Evolutionary conservation across 805 yeast species (phyloP).

Genomic region (Candida sphagnicola): DNA sequence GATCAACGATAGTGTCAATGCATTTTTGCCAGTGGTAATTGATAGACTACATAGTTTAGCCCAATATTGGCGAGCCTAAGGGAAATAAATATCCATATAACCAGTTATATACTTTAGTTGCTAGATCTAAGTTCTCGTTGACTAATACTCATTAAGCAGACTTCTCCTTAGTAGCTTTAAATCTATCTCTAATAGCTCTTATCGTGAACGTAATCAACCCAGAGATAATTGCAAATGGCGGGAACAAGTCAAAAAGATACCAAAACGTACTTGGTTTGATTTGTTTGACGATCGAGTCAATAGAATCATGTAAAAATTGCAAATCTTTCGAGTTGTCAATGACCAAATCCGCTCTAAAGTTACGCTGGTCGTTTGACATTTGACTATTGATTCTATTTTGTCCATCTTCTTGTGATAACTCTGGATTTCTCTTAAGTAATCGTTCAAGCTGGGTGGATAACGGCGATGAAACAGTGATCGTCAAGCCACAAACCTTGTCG

Average conservation of each 20-base stretch:
- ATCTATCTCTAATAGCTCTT: slow-evolving; percentile 16
- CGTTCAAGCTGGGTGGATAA: slow-evolving; percentile 58
- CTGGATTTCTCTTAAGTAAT: slow-evolving; percentile 62
- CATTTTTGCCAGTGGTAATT: slow-evolving; percentile 89
- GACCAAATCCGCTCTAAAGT: slow-evolving; percentile 57
- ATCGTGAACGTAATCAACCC: slow-evolving; percentile 18
- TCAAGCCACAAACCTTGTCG: slow-evolving; percentile 65
- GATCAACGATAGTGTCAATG: slow-evolving; percentile 91
- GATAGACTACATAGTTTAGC: slow-evolving; percentile 94
- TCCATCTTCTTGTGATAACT: slow-evolving; percentile 63
- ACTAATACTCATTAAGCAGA: neutral
- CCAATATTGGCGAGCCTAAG: slow-evolving; percentile 98
- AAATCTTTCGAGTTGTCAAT: slow-evolving; percentile 53
- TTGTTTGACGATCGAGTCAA: slow-evolving; percentile 19
- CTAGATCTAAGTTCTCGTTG: no score
- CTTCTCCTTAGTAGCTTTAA: slow-evolving; percentile 12
- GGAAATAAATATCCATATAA: slow-evolving; percentile 23
- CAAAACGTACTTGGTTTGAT: slow-evolving; percentile 21
- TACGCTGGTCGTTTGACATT: slow-evolving; percentile 59
- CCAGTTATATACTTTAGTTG: no score
- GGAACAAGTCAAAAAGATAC: slow-evolving; percentile 21
- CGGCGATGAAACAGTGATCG: slow-evolving; percentile 64
- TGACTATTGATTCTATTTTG: slow-evolving; percentile 70
- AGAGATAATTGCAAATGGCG: slow-evolving; percentile 22
- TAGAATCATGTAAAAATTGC: slow-evolving; percentile 16